These are phyloP conservation scores for Candida sanyaensis DNA, from an alignment of 1,139 yeast species.

Conservation along the genomic window DNA sequence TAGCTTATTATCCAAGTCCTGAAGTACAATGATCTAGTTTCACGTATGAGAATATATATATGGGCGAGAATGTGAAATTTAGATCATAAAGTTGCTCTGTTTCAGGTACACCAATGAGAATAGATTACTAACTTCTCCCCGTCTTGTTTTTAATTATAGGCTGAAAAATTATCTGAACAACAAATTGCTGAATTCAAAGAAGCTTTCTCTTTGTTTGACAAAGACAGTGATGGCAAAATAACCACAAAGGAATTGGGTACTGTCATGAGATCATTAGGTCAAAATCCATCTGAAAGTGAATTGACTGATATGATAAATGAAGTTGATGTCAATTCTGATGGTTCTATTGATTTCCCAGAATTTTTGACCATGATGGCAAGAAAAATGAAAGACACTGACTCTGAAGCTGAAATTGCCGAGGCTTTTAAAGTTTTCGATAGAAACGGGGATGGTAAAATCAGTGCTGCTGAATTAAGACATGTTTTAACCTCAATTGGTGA, in stretches of 20 bases:
- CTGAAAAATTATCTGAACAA: conserved; percentile 90
- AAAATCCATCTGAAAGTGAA: conserved; percentile 95
- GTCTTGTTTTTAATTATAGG: conserved; percentile 30
- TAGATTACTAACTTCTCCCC: background rate
- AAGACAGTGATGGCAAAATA: conserved; percentile 94
- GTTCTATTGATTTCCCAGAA: conserved; percentile 90
- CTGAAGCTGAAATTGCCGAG: conserved; percentile 95
- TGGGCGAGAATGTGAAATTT: too few relatives aligned
- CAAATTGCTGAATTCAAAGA: conserved; percentile 97
- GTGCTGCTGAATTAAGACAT: conserved; percentile 94
- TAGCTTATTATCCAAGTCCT: too few relatives aligned
- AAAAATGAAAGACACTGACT: conserved; percentile 93
- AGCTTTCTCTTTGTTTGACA: conserved; percentile 95
- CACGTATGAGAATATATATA: too few relatives aligned
- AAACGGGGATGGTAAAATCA: conserved; percentile 95
- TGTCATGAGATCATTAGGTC: conserved; percentile 97
- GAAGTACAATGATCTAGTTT: too few relatives aligned
- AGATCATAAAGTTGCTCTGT: background rate
- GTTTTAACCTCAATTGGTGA: conserved; percentile 97
- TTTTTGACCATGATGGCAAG: conserved; percentile 88
- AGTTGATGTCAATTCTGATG: conserved; percentile 93
- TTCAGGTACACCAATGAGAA: background rate
- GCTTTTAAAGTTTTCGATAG: conserved; percentile 94
- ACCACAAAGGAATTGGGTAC: conserved; percentile 96
- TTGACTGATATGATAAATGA: conserved; percentile 96